Base-by-base conservation (phyloP, 2,329 filamentous ascomycete species). In the Akanthomyces dipterigenus region DNA sequence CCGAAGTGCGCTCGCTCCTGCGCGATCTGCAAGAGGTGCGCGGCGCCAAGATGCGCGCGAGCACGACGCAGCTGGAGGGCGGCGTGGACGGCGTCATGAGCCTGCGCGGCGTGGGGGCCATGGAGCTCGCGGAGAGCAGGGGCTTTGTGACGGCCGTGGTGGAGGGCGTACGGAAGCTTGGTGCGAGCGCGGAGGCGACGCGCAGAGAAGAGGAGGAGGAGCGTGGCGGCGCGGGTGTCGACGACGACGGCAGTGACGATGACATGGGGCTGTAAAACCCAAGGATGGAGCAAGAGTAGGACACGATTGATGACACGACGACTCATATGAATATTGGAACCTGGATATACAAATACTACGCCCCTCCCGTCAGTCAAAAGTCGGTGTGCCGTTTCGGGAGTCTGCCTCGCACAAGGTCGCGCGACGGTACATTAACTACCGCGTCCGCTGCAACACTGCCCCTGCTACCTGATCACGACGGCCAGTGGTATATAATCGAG, bases 41-140 rank as follows among this genome's bases (percentile, higher is more conserved):
- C 46, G 90, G 93, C 72, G 90, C 92, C 56, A 98, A 98, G 79
- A 87, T 96, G 80, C 80, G 92, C 64, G 85, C 84, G 40, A 90
- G 88, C 64, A 87, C 90, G 16, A 83, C 86, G 42, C 83, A 86
- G 43, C 75, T 96, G 55, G 89, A 92, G 68, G 84, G 83, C 22
- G 88, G 83, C 9, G 86, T 85, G 3, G 86, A 87, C 24, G 87
- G 93, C n/a, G 84, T 91, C 61, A 82, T 89, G 71, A 83, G 78
- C 61, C 67, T 88, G 61, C 74, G 81, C 2, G 93, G 93, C 24
- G 89, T 98, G 0, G 95, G 95, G 2, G 90, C 90, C 2, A 92
- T 98, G 88, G 95, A 99, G 77, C 80, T 98, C 53, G 88, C 90
- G 0, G 93, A 98, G 77, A 90, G 87, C 60, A 83, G 93, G 68